These are phyloP conservation scores for Aurifilum marmelostoma DNA, from an alignment of 2,329 filamentous ascomycete species.

Conservation along the genomic window DNA sequence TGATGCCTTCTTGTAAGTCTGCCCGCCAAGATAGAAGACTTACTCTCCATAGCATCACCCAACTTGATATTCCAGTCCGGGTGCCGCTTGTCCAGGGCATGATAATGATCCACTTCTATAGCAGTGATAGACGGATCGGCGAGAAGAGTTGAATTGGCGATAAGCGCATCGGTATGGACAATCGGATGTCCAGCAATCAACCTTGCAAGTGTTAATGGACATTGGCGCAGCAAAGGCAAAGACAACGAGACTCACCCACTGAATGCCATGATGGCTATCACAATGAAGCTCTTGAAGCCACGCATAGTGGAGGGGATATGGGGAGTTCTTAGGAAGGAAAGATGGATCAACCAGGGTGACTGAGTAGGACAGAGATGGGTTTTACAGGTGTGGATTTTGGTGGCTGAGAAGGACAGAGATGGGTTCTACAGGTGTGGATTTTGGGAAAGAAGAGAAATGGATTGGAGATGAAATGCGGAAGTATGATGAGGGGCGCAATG, in stretches of 20 bases:
- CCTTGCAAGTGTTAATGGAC: not conserved
- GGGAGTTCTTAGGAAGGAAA: not conserved
- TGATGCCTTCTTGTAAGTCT: no score
- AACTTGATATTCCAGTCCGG: not conserved
- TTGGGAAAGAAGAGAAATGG: not conserved
- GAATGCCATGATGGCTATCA: not conserved
- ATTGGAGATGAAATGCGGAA: not conserved
- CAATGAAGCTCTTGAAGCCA: not conserved
- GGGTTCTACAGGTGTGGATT: not conserved
- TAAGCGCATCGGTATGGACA: not conserved
- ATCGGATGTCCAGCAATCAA: not conserved
- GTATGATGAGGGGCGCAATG: not conserved
- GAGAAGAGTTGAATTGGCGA: not conserved
- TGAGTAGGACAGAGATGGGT: not conserved
- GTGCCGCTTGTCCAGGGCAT: not conserved
- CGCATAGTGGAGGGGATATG: not conserved
- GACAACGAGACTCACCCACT: not conserved
- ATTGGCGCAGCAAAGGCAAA: not conserved
- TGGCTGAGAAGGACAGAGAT: not conserved
- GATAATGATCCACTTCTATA: not conserved
- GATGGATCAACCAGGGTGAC: not conserved
- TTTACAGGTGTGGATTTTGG: not conserved
- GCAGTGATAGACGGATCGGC: not conserved
- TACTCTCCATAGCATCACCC: not conserved
- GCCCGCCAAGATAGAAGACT: not conserved